These are phyloP conservation scores for Starmerella roubikii DNA, from an alignment of 805 yeast species.

Conservation along the genomic window DNA sequence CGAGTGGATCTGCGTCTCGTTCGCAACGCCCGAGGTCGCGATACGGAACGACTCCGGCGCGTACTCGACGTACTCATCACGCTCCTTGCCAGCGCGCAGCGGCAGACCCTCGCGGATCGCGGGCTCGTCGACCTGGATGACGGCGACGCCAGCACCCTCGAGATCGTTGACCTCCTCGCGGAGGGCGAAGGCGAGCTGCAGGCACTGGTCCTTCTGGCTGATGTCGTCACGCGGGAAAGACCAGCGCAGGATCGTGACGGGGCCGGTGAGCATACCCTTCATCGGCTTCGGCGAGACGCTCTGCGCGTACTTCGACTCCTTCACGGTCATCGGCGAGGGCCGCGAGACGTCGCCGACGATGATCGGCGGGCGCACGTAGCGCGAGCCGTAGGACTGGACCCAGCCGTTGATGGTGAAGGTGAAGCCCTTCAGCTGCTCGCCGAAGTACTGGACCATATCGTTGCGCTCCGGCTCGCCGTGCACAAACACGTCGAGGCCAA, in stretches of 20 bases:
- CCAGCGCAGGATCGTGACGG: conserved; percentile 99
- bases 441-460: conserved; percentile 99
- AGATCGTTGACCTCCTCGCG: conserved; percentile 98
- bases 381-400: conserved; percentile 99
- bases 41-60: conserved; percentile 99
- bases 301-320: conserved; percentile 98
- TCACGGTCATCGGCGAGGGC: conserved; percentile 96
- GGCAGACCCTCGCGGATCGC: conserved; percentile 99
- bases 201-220: conserved; percentile 81
- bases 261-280: conserved; percentile 99
- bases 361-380: conserved; percentile 99
- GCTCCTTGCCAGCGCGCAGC: conserved; percentile 92
- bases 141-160: conserved; percentile 95
- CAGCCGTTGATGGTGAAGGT: conserved; percentile 98
- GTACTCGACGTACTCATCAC: conserved; percentile 93
- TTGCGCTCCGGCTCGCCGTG: conserved; percentile 99
- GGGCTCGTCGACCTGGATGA: conserved; percentile 99
- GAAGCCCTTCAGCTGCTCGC: conserved; percentile 96
- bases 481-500: conserved; percentile 94
- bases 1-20: conserved; percentile 95
- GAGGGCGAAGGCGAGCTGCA: conserved; percentile 92
- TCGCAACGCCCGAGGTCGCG: conserved; percentile 94
- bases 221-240: conserved; percentile 99
- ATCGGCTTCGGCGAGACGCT: conserved; percentile 88
- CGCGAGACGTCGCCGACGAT: conserved; percentile 98